Evolutionary conservation across 2,329 filamentous ascomycete genomes (phyloP).

Genomic region (Elsinoe arachidis): DNA sequence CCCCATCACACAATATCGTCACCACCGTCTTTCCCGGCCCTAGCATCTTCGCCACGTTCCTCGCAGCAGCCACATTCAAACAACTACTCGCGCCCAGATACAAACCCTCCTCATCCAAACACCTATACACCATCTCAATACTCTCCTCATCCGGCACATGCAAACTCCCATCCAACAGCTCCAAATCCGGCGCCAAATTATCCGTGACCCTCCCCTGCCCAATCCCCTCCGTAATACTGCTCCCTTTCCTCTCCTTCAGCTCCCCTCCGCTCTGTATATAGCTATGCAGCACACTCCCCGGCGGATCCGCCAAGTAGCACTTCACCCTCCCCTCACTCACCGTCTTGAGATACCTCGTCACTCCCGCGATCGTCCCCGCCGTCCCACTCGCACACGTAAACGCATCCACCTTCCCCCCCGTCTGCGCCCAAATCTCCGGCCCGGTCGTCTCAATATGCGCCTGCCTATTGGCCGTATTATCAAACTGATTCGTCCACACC

Average conservation of each 20-base stretch:
- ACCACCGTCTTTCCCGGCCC: slow-evolving; percentile 86
- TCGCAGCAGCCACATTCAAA: slow-evolving; percentile 89
- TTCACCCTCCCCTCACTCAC: slow-evolving; percentile 69
- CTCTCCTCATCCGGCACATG: slow-evolving; percentile 86
- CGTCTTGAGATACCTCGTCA: slow-evolving; percentile 82
- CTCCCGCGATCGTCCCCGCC: slow-evolving; percentile 80
- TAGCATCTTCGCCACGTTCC: slow-evolving; percentile 84
- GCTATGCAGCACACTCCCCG: slow-evolving; percentile 83
- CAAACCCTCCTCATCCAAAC: slow-evolving; percentile 88
- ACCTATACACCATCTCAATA: slow-evolving; percentile 95
- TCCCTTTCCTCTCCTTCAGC: slow-evolving; percentile 69
- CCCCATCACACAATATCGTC: slow-evolving; percentile 88
- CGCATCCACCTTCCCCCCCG: slow-evolving; percentile 72
- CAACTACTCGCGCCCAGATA: slow-evolving; percentile 92
- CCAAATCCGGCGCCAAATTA: slow-evolving; percentile 79
- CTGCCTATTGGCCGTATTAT: slow-evolving; percentile 86
- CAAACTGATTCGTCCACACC: slow-evolving; percentile 99
- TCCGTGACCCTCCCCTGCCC: slow-evolving; percentile 95
- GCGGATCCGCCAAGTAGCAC: slow-evolving; percentile 85
- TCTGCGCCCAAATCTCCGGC: slow-evolving; percentile 95
- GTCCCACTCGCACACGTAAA: slow-evolving; percentile 96
- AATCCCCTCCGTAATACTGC: slow-evolving; percentile 95
- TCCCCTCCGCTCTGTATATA: slow-evolving; percentile 82
- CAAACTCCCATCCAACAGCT: slow-evolving; percentile 73
- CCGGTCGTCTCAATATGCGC: slow-evolving; percentile 96